Evolutionary conservation across 345 rosid genomes (phyloP), one percentile per base, ranked within the genome.

Genomic region (Salix purpurea): DNA sequence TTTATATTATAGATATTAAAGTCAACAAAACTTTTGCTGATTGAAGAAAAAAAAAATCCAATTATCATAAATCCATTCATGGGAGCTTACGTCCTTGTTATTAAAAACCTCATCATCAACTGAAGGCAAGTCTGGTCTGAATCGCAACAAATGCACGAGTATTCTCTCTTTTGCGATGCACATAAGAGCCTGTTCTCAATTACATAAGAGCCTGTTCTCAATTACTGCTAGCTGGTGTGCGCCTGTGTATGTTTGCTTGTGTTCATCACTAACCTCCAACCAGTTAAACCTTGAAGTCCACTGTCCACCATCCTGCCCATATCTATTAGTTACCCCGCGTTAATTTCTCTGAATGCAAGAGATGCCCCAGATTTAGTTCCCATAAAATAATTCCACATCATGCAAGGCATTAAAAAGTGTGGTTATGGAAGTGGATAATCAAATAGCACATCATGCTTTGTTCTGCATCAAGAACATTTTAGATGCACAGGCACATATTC

Each of bases 371-470:
- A 46, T 46, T 44, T 46, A 46, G 50, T 46, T 46, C 14, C 50
- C 50, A 46, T 46, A 46, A 46, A 46, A 13, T 12, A 46, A 13
- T 46, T 46, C 16, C 50, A 13, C 50, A 46, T 46, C 16, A 36
- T 7, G 4, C 72, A 69, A 9, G 23, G 46, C 28, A 24, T 46
- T 46, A 24, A 24, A 32, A 32, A 69, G 7, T 69, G 37, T 26
- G 28, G 72, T 6, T 12, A 64, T 69, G 46, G 72, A 14, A n/a
- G 72, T 69, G 58, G 72, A 69, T 69, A 44, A 11, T 69, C n/a
- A 14, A 42, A 44, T 28, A 24, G 21, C 10, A 42, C 14, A 69
- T 44, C 32, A 69, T 24, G 8, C 14, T 40, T 44, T 24, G 39
- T 4, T 14, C n/a, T 58, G 67, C 23, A 14, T 58, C 23, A 23